Base-by-base conservation (phyloP, 352 stramenopile genomes). In the Globisporangium alternatum region DNA sequence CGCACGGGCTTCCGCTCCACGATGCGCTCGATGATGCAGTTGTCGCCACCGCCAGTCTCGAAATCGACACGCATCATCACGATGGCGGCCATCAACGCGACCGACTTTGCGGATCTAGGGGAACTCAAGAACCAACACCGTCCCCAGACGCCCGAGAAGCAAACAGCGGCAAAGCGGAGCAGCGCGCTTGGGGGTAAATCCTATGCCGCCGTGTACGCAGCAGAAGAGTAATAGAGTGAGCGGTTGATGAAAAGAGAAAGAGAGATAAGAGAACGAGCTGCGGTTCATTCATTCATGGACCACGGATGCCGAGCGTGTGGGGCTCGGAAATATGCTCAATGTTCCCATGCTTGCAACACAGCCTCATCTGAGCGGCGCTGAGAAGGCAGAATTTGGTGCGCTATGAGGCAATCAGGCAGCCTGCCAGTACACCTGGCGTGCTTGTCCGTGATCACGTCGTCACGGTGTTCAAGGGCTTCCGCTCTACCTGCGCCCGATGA, bases 1-100 rank as follows among this genome's bases (percentile, higher is more conserved):
- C 62, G 62, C 4, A 48, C 15, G 43, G 43, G 43, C 43, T 48
- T 48, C 43, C 43, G 43, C 43, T 21, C 43, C 43, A 48, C 43
- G 13, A 48, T 48, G 43, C 43, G 43, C 43, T 48, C 43, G 1
- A 48, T 22, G 43, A 48, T 48, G 43, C 17, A 22, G 15, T 19
- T 48, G 2, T 21, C 43, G 43, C 5, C 43, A 19, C 43, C 17
- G 1, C 17, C 43, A 5, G 17, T 48, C 17, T 48, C 43, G 43
- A n/a, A n/a, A 8, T 48, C 43, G 6, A 48, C 5, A 19, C 43
- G 43, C 6, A 48, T 8, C 43, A 48, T 22, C 17, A 22, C 43
- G 15, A 21, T 22, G 43, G 43, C 43, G 15, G 0, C 43, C 17
- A 48, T 12, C 43, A 22, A 48, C 1, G 43, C 19, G 15, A 48